Percentiles rank a stretch among this genome's conserved stretches.
Conservation (phyloP, 495 filamentous ascomycete genomes). For the Ramalina peruviana region DNA sequence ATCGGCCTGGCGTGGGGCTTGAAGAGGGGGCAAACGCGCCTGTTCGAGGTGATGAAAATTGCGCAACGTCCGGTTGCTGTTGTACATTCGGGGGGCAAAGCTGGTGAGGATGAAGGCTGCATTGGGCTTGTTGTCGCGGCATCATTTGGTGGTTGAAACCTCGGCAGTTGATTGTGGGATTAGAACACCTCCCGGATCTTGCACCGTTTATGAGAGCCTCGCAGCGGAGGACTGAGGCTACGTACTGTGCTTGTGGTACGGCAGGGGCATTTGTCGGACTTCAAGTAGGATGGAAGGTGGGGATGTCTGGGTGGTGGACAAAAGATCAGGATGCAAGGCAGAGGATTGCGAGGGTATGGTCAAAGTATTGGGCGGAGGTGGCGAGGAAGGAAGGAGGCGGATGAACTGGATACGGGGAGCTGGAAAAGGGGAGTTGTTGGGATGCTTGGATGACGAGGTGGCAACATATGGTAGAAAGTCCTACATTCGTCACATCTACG, state of each 20-base stretch:
- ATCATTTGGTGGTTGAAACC: too few relatives aligned
- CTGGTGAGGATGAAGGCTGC: background rate
- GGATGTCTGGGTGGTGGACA: slow-evolving; percentile 33
- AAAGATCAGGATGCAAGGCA: slow-evolving; percentile 37
- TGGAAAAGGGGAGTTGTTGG: too few relatives aligned
- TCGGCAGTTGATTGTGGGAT: background rate
- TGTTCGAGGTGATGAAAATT: slow-evolving; percentile 46
- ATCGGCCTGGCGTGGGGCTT: slow-evolving; percentile 43
- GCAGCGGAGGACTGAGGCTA: slow-evolving; percentile 42
- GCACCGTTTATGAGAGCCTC: slow-evolving; percentile 42
- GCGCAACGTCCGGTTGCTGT: slow-evolving; percentile 44
- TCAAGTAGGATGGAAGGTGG: slow-evolving; percentile 44
- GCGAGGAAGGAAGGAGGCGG: slow-evolving; percentile 42
- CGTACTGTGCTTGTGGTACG: slow-evolving; percentile 45
- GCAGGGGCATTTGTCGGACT: slow-evolving; percentile 52
- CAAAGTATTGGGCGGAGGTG: slow-evolving; percentile 45
- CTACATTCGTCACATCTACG: too few relatives aligned
- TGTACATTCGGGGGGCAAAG: slow-evolving; percentile 42
- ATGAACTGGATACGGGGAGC: slow-evolving; percentile 34
- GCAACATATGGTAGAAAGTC: too few relatives aligned
- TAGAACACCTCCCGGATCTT: slow-evolving; percentile 49
- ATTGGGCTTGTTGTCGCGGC: too few relatives aligned
- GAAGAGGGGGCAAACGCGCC: slow-evolving; percentile 34
- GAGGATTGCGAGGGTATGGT: slow-evolving; percentile 48
- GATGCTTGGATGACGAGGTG: too few relatives aligned